These are phyloP conservation scores for Suillus plorans DNA, from an alignment of 768 basidiomycete species.

Conservation along the genomic window DNA sequence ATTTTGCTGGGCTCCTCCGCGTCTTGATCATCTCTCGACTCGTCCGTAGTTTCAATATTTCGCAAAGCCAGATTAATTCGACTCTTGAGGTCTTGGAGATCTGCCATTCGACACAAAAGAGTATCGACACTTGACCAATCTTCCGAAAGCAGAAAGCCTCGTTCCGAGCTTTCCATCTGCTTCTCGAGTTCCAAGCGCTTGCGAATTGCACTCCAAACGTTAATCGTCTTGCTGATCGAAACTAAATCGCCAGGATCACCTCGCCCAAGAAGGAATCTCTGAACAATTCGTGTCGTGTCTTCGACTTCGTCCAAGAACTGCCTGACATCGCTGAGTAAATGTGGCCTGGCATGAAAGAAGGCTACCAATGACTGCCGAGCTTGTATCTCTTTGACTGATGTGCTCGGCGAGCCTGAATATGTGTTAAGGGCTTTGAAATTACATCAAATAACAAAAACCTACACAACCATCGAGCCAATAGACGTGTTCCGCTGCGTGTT, in stretches of 20 bases:
- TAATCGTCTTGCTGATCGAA: constrained; percentile 61
- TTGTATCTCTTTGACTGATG: constrained; percentile 69
- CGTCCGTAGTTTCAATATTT: constrained; percentile 22
- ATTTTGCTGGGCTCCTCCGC: constrained; percentile 9
- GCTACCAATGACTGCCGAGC: constrained; percentile 76
- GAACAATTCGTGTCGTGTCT: constrained; percentile 74
- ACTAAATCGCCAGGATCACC: constrained; percentile 67
- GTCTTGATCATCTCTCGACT: constrained; percentile 20
- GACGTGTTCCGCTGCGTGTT: constrained; percentile 74
- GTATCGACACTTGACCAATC: constrained; percentile 60
- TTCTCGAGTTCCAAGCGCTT: constrained; percentile 57
- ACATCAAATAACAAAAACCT: constrained; percentile 24
- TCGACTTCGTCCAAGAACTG: constrained; percentile 56
- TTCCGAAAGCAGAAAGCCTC: constrained; percentile 14
- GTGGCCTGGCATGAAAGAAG: constrained; percentile 59
- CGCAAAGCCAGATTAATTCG: constrained; percentile 55
- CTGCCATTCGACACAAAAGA: constrained; percentile 51
- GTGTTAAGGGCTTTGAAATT: constrained; percentile 12
- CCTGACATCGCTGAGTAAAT: constrained; percentile 64
- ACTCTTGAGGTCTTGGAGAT: constrained; percentile 50
- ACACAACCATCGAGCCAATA: constrained; percentile 80
- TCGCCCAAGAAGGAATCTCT: constrained; percentile 69
- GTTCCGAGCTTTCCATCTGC: constrained; percentile 42
- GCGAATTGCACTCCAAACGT: constrained; percentile 55
- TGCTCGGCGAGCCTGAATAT: constrained; percentile 77